A percentile compares a stretch with the other conserved stretches of the same genome.
Evolutionary conservation across 176 grass and related monocot species (phyloP).

Genomic region (Juncus effusus): DNA sequence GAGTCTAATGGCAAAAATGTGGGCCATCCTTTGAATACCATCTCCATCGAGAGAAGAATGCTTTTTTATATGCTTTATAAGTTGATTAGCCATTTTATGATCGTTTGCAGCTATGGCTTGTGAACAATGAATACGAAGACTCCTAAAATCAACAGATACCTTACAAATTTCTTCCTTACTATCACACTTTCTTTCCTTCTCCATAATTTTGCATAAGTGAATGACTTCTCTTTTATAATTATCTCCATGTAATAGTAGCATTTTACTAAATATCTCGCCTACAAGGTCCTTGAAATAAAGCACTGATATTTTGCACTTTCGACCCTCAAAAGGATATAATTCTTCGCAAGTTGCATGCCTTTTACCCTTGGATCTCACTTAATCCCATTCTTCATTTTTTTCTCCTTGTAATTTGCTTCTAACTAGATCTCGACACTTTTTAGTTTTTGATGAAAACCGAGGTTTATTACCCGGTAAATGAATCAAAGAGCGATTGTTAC

Average conservation of each 20-base stretch:
- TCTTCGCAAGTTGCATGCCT: background rate
- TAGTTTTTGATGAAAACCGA: too few species aligned
- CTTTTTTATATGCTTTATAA: conserved; percentile 28
- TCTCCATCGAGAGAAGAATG: conserved; percentile 27
- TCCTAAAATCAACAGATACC: conserved; percentile 24
- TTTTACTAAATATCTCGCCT: conserved; percentile 26
- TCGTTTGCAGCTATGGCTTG: conserved; percentile 34
- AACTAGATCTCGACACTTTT: background rate
- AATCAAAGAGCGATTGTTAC: conserved; percentile 11
- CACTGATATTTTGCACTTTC: background rate
- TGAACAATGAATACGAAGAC: conserved; percentile 27
- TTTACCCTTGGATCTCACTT: background rate
- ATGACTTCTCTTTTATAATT: background rate
- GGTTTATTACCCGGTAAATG: background rate
- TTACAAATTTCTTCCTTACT: conserved; percentile 20
- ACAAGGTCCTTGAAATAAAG: conserved; percentile 12
- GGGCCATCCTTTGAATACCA: conserved; percentile 31
- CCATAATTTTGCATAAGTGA: conserved; percentile 19
- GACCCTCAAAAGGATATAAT: conserved; percentile 2
- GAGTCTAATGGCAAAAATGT: conserved; percentile 24
- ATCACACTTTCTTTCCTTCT: background rate
- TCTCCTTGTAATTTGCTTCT: background rate
- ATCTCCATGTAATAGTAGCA: background rate
- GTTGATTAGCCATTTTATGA: conserved; percentile 11
- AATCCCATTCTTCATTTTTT: too few species aligned